Evolutionary conservation across 768 basidiomycete genomes (phyloP), one percentile per base, ranked within the genome.

Genomic region (Epithele typhae): DNA sequence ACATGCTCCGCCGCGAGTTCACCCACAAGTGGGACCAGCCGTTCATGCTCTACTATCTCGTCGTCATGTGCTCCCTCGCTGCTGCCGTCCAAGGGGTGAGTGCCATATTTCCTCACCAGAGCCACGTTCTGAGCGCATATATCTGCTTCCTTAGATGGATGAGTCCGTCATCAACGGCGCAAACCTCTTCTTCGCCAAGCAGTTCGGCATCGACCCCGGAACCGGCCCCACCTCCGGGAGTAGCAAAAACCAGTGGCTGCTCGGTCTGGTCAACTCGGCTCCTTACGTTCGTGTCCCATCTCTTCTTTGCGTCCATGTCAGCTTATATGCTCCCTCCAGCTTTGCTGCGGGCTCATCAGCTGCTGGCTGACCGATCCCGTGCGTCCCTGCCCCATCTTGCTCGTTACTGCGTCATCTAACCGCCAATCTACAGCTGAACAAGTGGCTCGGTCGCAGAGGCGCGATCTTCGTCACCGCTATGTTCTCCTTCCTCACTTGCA

Each of bases 251-350:
- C 68, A 79, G 43, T 88, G 85, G 84, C 66, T 87, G 11, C 71
- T 88, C 11, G 87, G 87, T n/a, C 59, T 85, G 33, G 75, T 89
- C 44, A 88, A 88, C 54, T 71, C 84, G 12, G 85, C 71, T 0
- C 75, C 75, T 8, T 76, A 78, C 61, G 68, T 81, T 33, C 34
- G 42, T 51, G 51, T 27, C 32, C 33, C 45, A 23, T 8, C 70
- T 60, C 69, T 78, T 2, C 77, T 74, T 51, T 78, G 77, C 51
- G 75, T 71, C 22, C 56, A 74, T 15, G 38, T 78, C 12, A 69
- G 72, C 19, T 80, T n/a, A n/a, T n/a, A n/a, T n/a, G n/a, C n/a
- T n/a, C 30, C 32, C 33, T 45, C 21, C 9, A 71, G 61, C 69
- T 78, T 2, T 77, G 75, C 51, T 78, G 77, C 51, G 75, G 72